Evolutionary conservation across 2,329 filamentous ascomycete genomes (phyloP).

Genomic region (Scedosporium aurantiacum): DNA sequence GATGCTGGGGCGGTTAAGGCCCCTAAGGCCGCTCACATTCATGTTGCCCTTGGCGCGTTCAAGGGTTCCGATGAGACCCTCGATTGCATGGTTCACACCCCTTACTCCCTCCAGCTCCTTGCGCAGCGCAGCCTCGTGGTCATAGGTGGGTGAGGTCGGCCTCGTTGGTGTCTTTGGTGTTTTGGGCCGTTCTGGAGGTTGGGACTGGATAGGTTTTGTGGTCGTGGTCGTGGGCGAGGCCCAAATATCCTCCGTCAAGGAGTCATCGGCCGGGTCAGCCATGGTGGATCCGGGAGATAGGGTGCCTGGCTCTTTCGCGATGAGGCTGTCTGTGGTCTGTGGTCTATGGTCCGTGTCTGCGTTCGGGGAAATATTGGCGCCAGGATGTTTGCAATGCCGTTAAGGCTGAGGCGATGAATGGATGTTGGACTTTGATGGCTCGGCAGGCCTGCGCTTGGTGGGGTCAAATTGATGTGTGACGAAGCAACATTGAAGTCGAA

Average conservation of each 20-base stretch:
- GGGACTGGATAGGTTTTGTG: constrained; percentile 17
- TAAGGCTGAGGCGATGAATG: not conserved
- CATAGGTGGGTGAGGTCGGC: constrained; percentile 28
- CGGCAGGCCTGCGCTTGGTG: too few species aligned
- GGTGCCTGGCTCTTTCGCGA: not conserved
- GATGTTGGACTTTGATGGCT: not conserved
- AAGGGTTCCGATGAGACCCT: constrained; percentile 62
- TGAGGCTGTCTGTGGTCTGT: not conserved
- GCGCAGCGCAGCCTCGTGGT: constrained; percentile 56
- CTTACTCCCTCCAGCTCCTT: constrained; percentile 74
- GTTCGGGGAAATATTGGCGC: not conserved
- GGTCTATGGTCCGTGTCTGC: not conserved
- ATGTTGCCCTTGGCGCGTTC: constrained; percentile 67
- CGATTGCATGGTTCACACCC: constrained; percentile 79
- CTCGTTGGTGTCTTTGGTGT: constrained; percentile 35
- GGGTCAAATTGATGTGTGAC: not conserved
- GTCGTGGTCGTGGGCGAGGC: constrained; percentile 27
- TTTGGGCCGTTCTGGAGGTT: constrained; percentile 29
- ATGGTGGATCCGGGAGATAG: constrained; percentile 18
- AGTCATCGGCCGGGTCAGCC: constrained; percentile 33
- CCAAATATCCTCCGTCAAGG: constrained; percentile 37
- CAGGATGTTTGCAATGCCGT: constrained; percentile 3
- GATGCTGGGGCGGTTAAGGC: too few species aligned
- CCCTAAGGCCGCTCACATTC: constrained; percentile 40
- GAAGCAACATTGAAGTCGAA: too few species aligned